Evolutionary conservation across 768 basidiomycete genomes (phyloP), one percentile per base, ranked within the genome.

Genomic region (Mrakia gelida): DNA sequence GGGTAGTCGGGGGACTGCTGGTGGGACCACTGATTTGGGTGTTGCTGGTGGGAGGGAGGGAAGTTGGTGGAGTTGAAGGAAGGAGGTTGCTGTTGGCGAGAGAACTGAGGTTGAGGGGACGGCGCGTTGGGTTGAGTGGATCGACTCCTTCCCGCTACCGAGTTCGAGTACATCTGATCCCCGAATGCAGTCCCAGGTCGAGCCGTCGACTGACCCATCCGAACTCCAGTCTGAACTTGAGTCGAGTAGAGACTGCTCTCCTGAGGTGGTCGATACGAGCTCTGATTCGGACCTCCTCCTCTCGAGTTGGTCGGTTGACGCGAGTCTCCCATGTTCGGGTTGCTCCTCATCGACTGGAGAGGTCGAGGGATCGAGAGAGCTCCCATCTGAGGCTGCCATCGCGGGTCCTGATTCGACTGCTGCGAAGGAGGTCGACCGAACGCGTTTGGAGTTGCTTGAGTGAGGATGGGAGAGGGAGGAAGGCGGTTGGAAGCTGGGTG

Each of bases 301-400:
- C 68, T 43, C 32, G 38, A 67, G 30, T 41, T 41, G 6, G 7
- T 41, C 38, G 65, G 2, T 8, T 41, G 32, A 45, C n/a, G 34
- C 38, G 43, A 18, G 49, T 45, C 76, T 28, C 76, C 49, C 28
- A 77, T 61, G 67, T 77, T 77, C 23, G 76, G 76, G 71, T 77
- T 77, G 59, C 76, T 77, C 23, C 76, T 34, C 76, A 72, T 72
- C 70, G 56, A 11, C 45, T 77, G 76, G 16, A 77, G 67, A 23
- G 72, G 34, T 3, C 72, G 56, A 41, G 72, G 72, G 18, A 41
- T 15, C 10, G 52, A 9, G 21, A 73, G 56, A 1, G 21, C 6
- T 1, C 49, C n/a, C 6, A 34, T 6, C 7, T 52, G 72, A n/a
- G 34, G 54, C 34, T 54, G 54, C 34, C 52, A 28, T 9, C 54